Conservation (phyloP, 1,139 yeast genomes). For the Kurtzmaniella quercitrusa region DNA sequence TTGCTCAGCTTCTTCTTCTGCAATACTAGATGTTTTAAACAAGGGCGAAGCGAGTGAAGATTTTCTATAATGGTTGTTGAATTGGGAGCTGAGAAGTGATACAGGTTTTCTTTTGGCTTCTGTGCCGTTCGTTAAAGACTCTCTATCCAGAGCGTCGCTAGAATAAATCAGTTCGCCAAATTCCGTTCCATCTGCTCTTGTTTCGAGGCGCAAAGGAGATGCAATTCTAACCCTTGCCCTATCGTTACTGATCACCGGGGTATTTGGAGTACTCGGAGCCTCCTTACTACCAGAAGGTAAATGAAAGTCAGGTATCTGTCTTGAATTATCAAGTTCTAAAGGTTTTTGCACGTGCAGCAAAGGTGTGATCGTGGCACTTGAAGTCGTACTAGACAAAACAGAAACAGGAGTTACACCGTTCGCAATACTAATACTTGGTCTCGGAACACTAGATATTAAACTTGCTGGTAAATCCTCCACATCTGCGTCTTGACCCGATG, state of each 20-base stretch:
- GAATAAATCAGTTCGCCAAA: slow-evolving; percentile 8
- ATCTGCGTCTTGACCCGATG: slow-evolving; percentile 29
- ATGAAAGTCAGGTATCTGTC: not conserved
- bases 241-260: not conserved
- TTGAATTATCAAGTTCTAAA: not conserved
- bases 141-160: slow-evolving; percentile 4
- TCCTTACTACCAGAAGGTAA: not conserved
- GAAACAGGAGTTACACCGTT: slow-evolving; percentile 12
- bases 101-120: not conserved
- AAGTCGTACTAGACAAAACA: slow-evolving; percentile 16
- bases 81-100: slow-evolving; percentile 17
- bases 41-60: slow-evolving; percentile 37
- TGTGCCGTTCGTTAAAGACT: not conserved
- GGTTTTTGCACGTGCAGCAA: not conserved
- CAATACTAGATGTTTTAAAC: slow-evolving; percentile 27
- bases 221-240: slow-evolving; percentile 1
- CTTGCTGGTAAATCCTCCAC: slow-evolving; percentile 44
- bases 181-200: not conserved
- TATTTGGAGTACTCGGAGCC: not conserved
- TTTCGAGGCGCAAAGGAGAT: slow-evolving; percentile 4
- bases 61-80: slow-evolving; percentile 46
- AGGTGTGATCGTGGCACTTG: slow-evolving; percentile 20
- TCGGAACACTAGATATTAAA: slow-evolving; percentile 25
- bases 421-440: slow-evolving; percentile 19
- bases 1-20: slow-evolving; percentile 4